Evolutionary conservation across 192 early-diverging fungal species (phyloP).

Genomic region (Backusella morwellensis): DNA sequence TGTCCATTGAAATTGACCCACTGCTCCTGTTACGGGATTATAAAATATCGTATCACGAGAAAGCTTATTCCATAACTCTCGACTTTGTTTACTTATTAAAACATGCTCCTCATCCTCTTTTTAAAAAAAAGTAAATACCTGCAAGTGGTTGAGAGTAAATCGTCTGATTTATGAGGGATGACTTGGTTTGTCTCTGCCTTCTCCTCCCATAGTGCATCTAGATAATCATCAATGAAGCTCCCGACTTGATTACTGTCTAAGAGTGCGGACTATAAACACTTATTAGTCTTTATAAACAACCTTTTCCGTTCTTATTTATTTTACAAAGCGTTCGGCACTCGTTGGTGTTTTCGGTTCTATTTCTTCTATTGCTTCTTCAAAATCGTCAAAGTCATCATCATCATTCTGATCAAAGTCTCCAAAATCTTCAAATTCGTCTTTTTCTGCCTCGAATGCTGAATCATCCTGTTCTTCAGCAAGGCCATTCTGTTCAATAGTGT

Average conservation of each 20-base stretch:
- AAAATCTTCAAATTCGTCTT: slow-evolving; percentile 5
- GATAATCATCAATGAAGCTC: background rate
- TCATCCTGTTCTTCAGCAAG: background rate
- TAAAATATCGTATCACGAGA: slow-evolving; percentile 40
- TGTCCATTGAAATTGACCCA: slow-evolving; percentile 45
- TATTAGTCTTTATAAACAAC: background rate
- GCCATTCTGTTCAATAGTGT: background rate
- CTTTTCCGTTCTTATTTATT: too few relatives aligned
- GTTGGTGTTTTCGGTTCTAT: background rate
- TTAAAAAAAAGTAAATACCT: slow-evolving; percentile 3
- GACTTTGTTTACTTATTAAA: slow-evolving; percentile 10
- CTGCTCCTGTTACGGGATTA: slow-evolving; percentile 36
- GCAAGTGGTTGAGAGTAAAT: slow-evolving; percentile 21
- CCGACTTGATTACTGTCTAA: background rate
- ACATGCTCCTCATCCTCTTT: background rate
- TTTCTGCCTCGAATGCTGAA: background rate
- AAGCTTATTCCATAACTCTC: slow-evolving; percentile 36
- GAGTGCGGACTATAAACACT: background rate
- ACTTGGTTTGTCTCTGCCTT: background rate
- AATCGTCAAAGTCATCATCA: slow-evolving; percentile 34
- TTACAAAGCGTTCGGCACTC: slow-evolving; percentile 11
- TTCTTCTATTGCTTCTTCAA: slow-evolving; percentile 17
- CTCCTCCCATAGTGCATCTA: background rate
- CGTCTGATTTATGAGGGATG: background rate
- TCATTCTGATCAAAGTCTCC: slow-evolving; percentile 8